Evolutionary conservation across 352 stramenopile genomes (phyloP).

Genomic region (Halophytophthora polymorphica): DNA sequence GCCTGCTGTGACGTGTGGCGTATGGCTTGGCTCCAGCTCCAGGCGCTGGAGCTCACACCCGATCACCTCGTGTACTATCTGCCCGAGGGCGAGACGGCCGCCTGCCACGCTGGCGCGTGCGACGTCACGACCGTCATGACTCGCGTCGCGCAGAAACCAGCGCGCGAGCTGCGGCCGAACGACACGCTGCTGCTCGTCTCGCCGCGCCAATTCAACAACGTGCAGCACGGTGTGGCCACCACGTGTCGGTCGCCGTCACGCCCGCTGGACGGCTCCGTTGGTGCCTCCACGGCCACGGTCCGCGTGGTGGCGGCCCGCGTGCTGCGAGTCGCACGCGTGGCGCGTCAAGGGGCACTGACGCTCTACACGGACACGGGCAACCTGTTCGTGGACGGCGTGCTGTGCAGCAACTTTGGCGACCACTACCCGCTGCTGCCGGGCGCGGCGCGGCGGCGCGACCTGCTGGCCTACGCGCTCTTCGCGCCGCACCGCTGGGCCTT

Average conservation of each 20-base stretch:
- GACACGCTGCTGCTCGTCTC: conserved; percentile 34
- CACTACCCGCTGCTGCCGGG: conserved; percentile 44
- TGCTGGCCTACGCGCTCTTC: conserved; percentile 48
- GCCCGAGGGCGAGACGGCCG: conserved; percentile 6
- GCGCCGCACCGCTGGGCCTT: conserved; percentile 45
- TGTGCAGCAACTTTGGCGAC: conserved; percentile 81
- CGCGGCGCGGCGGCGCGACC: conserved; percentile 27
- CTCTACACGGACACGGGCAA: conserved; percentile 71
- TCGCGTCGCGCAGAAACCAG: conserved; percentile 39
- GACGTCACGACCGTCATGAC: conserved; percentile 5
- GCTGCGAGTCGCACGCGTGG: conserved; percentile 20
- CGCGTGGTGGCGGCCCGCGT: conserved; percentile 17
- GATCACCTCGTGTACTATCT: conserved; percentile 49
- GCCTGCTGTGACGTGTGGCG: conserved; percentile 19
- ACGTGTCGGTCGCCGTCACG: not conserved
- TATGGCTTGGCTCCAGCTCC: conserved; percentile 17
- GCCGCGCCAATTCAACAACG: not conserved
- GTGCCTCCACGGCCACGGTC: too few species aligned
- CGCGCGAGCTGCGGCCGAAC: conserved; percentile 39
- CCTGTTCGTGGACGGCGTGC: conserved; percentile 58
- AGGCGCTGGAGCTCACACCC: conserved; percentile 39
- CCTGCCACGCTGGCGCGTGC: not conserved
- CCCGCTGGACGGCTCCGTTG: too few species aligned
- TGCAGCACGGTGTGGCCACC: not conserved
- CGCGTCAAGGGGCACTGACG: conserved; percentile 35